A percentile compares a stretch with the other conserved stretches of the same genome.
phyloP scores from a whole-genome alignment of 2,329 filamentous ascomycete species.

The Talaromyces funiculosus region DNA sequence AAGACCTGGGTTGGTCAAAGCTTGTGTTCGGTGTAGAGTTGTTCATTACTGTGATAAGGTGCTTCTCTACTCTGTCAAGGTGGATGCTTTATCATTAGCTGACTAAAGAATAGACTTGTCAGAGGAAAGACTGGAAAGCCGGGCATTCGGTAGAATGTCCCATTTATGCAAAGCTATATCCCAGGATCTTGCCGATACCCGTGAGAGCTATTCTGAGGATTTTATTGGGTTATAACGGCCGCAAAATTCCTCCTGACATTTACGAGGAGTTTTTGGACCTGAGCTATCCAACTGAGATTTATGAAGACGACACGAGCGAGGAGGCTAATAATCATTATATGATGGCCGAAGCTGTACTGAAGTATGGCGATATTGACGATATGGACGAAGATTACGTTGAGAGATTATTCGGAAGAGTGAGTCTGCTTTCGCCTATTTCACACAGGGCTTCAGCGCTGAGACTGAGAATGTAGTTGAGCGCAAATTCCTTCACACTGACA shows the following conservation, averaged over 20 bases:
- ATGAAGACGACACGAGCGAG: conserved; percentile 31
- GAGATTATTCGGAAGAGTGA: conserved; percentile 45
- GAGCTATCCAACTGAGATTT: conserved; percentile 23
- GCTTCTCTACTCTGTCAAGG: conserved; percentile 9
- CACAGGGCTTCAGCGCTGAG: too few relatives aligned
- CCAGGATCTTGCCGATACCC: conserved; percentile 48
- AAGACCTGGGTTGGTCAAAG: conserved; percentile 37
- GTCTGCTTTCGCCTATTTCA: conserved; percentile 4
- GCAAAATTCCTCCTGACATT: conserved; percentile 16
- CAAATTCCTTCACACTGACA: conserved; percentile 55
- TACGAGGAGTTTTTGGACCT: conserved; percentile 42
- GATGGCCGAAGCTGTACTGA: conserved; percentile 50
- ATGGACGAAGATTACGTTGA: conserved; percentile 40
- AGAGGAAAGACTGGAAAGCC: conserved; percentile 54
- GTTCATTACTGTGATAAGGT: conserved; percentile 59
- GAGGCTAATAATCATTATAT: conserved; percentile 46
- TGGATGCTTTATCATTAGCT: too few relatives aligned
- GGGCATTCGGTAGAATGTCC: conserved; percentile 57
- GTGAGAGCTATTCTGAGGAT: conserved; percentile 53
- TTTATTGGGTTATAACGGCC: conserved; percentile 34
- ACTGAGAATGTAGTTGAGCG: conserved; percentile 40
- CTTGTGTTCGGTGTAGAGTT: conserved; percentile 53
- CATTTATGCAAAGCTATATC: conserved; percentile 43
- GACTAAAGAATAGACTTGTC: conserved; percentile 45
- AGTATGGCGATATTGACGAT: conserved; percentile 44